Conservation (phyloP, 2,329 filamentous ascomycete genomes). For the Grosmannia huntii region DNA sequence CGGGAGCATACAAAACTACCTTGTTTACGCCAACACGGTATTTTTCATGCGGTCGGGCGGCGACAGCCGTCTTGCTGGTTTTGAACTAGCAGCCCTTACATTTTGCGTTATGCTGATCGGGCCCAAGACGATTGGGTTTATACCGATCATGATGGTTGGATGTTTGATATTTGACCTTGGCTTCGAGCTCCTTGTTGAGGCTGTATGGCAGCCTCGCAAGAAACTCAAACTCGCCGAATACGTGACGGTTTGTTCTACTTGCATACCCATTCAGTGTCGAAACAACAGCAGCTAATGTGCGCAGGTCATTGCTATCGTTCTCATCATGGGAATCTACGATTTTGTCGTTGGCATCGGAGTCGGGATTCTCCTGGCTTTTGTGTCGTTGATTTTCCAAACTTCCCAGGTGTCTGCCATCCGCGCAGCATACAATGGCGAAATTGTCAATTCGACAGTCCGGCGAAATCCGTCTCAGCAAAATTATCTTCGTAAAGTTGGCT, state of each 20-base stretch:
- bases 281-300: constrained; percentile 13
- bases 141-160: constrained; percentile 93
- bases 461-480: constrained; percentile 80
- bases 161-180: constrained; percentile 90
- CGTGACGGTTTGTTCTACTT: constrained; percentile 49
- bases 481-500: constrained; percentile 73
- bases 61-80: constrained; percentile 71
- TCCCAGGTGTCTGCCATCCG: constrained; percentile 81
- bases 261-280: background rate
- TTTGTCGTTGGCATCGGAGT: constrained; percentile 91
- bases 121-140: constrained; percentile 79
- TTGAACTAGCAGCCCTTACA: constrained; percentile 71
- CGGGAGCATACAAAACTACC: constrained; percentile 91
- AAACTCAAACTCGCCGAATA: constrained; percentile 83
- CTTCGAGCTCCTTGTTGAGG: constrained; percentile 82
- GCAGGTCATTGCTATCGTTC: constrained; percentile 69
- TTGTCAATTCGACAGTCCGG: constrained; percentile 83
- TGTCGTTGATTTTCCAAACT: constrained; percentile 83
- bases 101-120: constrained; percentile 74
- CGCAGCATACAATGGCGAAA: constrained; percentile 77
- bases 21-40: constrained; percentile 96
- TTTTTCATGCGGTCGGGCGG: constrained; percentile 92
- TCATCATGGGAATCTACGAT: constrained; percentile 94
- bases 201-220: constrained; percentile 75
- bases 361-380: constrained; percentile 81